A percentile compares a stretch with the other conserved stretches of the same genome.
Evolutionary conservation across 225 moss, liverwort and hornwort genomes (phyloP).

Genomic region (Physcomitrellopsis africana): DNA sequence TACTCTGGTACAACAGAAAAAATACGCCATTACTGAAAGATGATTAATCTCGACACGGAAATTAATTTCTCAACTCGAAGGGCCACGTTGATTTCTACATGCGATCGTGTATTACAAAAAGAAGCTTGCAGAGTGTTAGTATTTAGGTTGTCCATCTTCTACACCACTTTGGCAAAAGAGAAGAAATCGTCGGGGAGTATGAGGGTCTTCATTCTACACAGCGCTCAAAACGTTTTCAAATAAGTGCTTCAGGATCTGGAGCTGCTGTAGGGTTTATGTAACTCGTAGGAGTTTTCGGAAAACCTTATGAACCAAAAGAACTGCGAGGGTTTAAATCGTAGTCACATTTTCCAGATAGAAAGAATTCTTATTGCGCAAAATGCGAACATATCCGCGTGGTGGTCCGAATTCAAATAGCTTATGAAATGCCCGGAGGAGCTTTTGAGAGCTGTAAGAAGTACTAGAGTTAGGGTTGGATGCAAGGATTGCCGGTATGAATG

Average conservation of each 20-base stretch:
- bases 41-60: background rate
- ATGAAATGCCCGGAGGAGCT: background rate
- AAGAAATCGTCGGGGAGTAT: background rate
- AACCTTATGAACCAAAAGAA: background rate
- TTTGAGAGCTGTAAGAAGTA: no score
- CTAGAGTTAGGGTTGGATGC: background rate
- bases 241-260: background rate
- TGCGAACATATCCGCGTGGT: no score
- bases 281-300: no score
- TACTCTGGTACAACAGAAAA: background rate
- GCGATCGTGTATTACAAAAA: background rate
- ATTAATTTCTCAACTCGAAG: no score
- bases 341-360: background rate
- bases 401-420: background rate
- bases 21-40: background rate
- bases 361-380: background rate
- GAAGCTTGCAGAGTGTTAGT: conserved; percentile 4
- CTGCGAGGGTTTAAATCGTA: background rate
- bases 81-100: background rate
- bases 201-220: conserved; percentile 5
- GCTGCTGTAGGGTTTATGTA: background rate
- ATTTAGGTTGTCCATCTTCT: background rate
- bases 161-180: background rate
- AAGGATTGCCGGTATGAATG: no score
- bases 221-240: background rate